These are phyloP conservation scores for Nakataea oryzae DNA, from an alignment of 2,329 filamentous ascomycete genomes.

Conservation along the genomic window DNA sequence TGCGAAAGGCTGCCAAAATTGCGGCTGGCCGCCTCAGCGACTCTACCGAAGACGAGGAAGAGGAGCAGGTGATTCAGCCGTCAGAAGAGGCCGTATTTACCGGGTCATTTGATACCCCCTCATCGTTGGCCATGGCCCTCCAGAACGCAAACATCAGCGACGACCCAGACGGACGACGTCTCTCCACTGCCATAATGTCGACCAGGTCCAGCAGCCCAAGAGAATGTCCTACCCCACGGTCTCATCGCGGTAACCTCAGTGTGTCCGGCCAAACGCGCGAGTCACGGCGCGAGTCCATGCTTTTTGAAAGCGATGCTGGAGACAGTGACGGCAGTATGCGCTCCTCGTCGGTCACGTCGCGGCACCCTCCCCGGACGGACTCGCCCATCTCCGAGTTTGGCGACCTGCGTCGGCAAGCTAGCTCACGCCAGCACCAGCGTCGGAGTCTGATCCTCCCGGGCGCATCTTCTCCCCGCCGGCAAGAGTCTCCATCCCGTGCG, in stretches of 20 bases:
- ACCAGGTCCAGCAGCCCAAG: conserved; percentile 82
- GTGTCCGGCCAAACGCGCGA: conserved; percentile 48
- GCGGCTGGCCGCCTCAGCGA: conserved; percentile 78
- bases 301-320: conserved; percentile 72
- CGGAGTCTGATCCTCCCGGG: conserved; percentile 77
- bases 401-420: conserved; percentile 63
- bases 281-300: conserved; percentile 66
- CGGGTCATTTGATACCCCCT: conserved; percentile 47
- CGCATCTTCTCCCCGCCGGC: conserved; percentile 68
- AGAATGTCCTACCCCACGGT: conserved; percentile 85
- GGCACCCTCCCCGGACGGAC: conserved; percentile 61
- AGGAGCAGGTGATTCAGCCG: conserved; percentile 30
- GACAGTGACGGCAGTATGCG: conserved; percentile 84
- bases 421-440: conserved; percentile 73
- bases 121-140: conserved; percentile 45
- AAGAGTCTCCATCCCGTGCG: conserved; percentile 76
- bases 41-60: conserved; percentile 51
- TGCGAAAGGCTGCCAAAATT: conserved; percentile 81
- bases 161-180: conserved; percentile 25
- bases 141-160: conserved; percentile 30
- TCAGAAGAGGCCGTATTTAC: conserved; percentile 39
- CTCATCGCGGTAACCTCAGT: conserved; percentile 53
- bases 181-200: conserved; percentile 58
- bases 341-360: conserved; percentile 66
- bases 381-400: conserved; percentile 85